Evolutionary conservation across 176 grass and related monocot genomes (phyloP).

Genomic region (Carex pumila): DNA sequence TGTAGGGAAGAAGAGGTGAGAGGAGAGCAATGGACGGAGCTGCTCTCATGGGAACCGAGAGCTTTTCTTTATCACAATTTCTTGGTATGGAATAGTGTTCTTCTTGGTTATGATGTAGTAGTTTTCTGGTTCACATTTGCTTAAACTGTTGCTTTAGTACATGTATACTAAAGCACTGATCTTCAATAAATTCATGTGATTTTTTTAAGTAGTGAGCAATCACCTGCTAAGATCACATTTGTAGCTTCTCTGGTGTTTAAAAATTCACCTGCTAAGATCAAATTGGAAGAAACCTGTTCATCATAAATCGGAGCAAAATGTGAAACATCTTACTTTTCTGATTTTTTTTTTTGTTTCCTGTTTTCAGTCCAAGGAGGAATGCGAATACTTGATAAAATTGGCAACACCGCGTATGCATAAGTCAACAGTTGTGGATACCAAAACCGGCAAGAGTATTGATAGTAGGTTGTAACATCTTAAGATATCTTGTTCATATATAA

Average conservation of each 20-base stretch:
- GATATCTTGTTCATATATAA: not conserved
- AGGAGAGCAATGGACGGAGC: conserved; percentile 88
- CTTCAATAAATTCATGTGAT: not conserved
- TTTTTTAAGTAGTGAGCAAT: not conserved
- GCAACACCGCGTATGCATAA: conserved; percentile 87
- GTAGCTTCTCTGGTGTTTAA: no score
- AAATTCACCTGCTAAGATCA: not conserved
- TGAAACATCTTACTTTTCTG: not conserved
- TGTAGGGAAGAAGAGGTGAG: conserved; percentile 51
- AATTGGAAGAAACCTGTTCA: no score
- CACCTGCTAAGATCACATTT: not conserved
- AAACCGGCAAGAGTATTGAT: conserved; percentile 74
- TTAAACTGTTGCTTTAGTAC: conserved; percentile 3
- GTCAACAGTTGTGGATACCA: conserved; percentile 82
- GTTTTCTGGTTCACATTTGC: not conserved
- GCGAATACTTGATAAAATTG: conserved; percentile 72
- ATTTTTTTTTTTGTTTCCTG: not conserved
- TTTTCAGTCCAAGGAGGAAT: conserved; percentile 95
- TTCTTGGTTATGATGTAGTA: conserved; percentile 19
- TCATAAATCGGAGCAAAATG: not conserved
- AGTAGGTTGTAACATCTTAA: conserved; percentile 59
- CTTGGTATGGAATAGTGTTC: conserved; percentile 34
- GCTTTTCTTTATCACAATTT: conserved; percentile 95
- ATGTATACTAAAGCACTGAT: not conserved
- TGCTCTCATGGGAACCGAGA: conserved; percentile 96